Base-by-base conservation (phyloP, 2,329 filamentous ascomycete genomes). In the Hymenoscyphus fraxineus region DNA sequence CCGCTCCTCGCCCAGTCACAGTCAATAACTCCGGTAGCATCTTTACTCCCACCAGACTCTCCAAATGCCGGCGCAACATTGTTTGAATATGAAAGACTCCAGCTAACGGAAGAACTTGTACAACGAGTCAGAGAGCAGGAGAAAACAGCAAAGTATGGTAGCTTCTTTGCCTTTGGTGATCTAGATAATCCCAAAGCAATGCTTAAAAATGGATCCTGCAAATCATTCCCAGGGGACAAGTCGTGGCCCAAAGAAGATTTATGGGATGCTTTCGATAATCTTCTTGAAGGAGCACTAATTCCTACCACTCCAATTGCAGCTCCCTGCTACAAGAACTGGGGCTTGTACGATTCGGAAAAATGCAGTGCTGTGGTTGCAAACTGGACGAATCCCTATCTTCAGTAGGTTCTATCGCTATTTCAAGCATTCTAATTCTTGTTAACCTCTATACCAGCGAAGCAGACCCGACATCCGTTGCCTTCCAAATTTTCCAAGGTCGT, bases 241-340 rank as follows among this genome's bases (percentile, higher is more conserved):
- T 16, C 72, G 59, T 86, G 83, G 84, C 84, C 84, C 0, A 78
- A 78, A 0, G 65, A 76, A 35, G 67, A 75, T 0, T 73, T 73
- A 12, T 86, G 83, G 84, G 66, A 71, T 5, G 68, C 71, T 13
- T 76, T 86, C 62, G 81, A 85, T 72, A 68, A 75, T n/a, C 78
- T 79, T 7, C 72, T 79, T 19, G 74, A 72, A 10, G 80, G 80
- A 13, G 73, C 74, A 38, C 76, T 85, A 47, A 73, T 83, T 62
- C 76, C 73, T 51, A 77, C 82, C 32, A 59, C 74, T 63, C 79
- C 82, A 66, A 76, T 78, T 16, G 81, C 78, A 68, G 76, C 77
- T 69, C 74, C 79, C 67, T 82, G 80, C 70, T 80, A 81, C 47
- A 41, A 56, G 31, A 72, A 69, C 66, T 68, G 74, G 64, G 65